Percentiles rank a stretch among this genome's conserved stretches.
Evolutionary conservation across 75 land plant genomes (phyloP).

Genomic region (Pinus taeda): DNA sequence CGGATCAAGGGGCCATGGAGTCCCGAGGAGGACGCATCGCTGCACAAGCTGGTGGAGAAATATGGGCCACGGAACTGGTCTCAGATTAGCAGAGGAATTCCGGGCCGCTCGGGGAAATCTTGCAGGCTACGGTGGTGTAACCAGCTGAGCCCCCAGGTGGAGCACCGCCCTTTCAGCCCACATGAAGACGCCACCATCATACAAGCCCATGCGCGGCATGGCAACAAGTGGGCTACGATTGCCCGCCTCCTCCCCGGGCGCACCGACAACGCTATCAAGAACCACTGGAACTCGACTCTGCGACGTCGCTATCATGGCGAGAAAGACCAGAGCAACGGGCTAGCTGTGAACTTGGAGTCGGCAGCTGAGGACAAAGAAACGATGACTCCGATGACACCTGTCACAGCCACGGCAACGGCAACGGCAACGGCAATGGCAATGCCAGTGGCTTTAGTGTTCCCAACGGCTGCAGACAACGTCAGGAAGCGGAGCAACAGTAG

Average conservation of each 20-base stretch:
- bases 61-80: slow-evolving; percentile 44
- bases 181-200: slow-evolving; percentile 36
- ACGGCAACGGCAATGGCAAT: neutral
- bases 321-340: neutral
- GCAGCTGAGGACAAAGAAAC: neutral
- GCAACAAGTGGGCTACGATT: slow-evolving; percentile 58
- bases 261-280: slow-evolving; percentile 66
- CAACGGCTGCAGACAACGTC: neutral
- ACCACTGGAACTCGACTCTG: slow-evolving; percentile 67
- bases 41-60: slow-evolving; percentile 38
- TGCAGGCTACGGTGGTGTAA: slow-evolving; percentile 52
- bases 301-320: slow-evolving; percentile 21
- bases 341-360: neutral
- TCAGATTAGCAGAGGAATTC: slow-evolving; percentile 36
- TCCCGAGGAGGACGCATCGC: slow-evolving; percentile 53
- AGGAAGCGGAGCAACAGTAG: neutral
- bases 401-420: neutral
- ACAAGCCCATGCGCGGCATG: slow-evolving; percentile 25
- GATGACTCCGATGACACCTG: no score
- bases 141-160: slow-evolving; percentile 51
- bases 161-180: slow-evolving; percentile 43
- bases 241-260: slow-evolving; percentile 59
- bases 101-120: slow-evolving; percentile 49
- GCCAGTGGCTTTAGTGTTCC: no score
- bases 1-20: slow-evolving; percentile 64